Evolutionary conservation across 2,329 filamentous ascomycete species (phyloP).

Genomic region (Neospermospora avenae): DNA sequence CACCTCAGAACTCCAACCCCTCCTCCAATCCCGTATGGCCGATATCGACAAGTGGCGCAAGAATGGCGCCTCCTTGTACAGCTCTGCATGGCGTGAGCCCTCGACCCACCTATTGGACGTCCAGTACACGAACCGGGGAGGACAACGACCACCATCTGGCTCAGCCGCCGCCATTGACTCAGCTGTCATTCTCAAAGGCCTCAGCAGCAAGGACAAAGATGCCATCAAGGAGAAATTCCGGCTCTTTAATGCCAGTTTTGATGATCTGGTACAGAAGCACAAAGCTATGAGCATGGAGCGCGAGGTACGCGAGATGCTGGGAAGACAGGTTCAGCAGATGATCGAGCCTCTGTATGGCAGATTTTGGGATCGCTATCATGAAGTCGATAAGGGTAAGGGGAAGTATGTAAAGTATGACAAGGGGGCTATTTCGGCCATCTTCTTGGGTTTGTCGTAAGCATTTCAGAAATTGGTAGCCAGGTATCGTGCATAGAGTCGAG

Average conservation of each 20-base stretch:
- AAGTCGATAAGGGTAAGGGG: conserved; percentile 94
- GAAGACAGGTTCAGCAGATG: conserved; percentile 82
- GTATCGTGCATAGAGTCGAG: background rate
- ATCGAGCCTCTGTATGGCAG: conserved; percentile 91
- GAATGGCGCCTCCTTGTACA: conserved; percentile 76
- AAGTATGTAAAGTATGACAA: conserved; percentile 99
- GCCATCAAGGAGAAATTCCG: conserved; percentile 95
- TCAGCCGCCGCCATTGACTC: conserved; percentile 67
- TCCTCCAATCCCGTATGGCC: conserved; percentile 64
- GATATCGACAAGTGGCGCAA: conserved; percentile 83
- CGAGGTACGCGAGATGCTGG: conserved; percentile 78
- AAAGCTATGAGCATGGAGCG: conserved; percentile 85
- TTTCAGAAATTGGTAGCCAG: background rate
- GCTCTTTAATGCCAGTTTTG: conserved; percentile 85
- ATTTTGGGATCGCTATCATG: conserved; percentile 97
- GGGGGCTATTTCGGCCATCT: conserved; percentile 66
- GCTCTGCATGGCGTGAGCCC: conserved; percentile 84
- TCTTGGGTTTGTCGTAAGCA: conserved; percentile 22
- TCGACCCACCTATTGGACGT: conserved; percentile 84
- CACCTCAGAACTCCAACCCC: conserved; percentile 70
- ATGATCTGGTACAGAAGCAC: conserved; percentile 81
- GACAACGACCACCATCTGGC: conserved; percentile 64
- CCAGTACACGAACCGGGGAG: conserved; percentile 77
- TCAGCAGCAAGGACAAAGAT: conserved; percentile 90
- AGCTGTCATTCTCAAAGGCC: conserved; percentile 74